phyloP scores from a whole-genome alignment of 2,329 filamentous ascomycete species.

The Exserohilum turcica region DNA sequence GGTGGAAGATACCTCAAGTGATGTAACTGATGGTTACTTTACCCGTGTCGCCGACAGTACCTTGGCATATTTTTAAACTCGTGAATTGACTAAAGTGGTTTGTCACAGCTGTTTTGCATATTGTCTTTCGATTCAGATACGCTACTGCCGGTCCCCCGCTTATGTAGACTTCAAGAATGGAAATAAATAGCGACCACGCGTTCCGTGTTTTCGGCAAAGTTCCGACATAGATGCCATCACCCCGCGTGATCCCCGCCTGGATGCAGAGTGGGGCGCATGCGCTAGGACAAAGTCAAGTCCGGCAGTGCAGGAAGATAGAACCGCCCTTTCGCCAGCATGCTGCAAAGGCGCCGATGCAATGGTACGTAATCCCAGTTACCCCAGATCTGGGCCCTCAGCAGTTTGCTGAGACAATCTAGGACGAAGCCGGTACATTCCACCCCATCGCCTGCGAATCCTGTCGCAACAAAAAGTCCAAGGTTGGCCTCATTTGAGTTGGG shows the following conservation, averaged over 20 bases:
- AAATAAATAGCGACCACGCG: background rate
- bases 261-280: background rate
- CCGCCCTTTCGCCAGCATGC: slow-evolving; percentile 7
- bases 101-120: background rate
- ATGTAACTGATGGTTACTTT: background rate
- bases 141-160: background rate
- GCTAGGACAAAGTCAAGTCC: slow-evolving; percentile 33
- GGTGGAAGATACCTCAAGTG: background rate
- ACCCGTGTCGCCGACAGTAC: background rate
- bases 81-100: background rate
- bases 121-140: background rate
- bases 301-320: slow-evolving; percentile 20
- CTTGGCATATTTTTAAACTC: background rate
- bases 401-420: slow-evolving; percentile 1
- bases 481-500: slow-evolving; percentile 1
- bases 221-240: background rate
- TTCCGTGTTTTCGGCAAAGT: background rate
- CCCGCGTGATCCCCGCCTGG: background rate
- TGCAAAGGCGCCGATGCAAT: slow-evolving; percentile 11
- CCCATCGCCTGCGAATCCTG: slow-evolving; percentile 35
- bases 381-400: slow-evolving; percentile 6
- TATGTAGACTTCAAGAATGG: background rate
- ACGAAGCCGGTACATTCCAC: slow-evolving; percentile 15
- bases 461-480: slow-evolving; percentile 35
- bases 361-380: slow-evolving; percentile 15